phyloP scores from a whole-genome alignment of 768 basidiomycete genomes.

The Pulveroboletus frians region DNA sequence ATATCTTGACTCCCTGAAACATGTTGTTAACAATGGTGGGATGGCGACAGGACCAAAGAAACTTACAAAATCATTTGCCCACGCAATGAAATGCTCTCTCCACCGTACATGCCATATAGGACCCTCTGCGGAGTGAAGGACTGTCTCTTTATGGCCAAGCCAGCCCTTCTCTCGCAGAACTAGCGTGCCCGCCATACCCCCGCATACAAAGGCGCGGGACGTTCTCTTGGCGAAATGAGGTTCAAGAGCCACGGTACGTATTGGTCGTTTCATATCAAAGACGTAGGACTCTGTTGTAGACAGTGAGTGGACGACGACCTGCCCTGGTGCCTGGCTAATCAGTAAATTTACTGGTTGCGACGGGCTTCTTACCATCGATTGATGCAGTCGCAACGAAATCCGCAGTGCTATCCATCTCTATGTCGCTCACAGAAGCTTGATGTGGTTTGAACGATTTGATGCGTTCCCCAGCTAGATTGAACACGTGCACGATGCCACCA shows the following conservation, averaged over 20 bases:
- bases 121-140: slow-evolving; percentile 81
- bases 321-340: slow-evolving; percentile 51
- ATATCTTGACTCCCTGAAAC: slow-evolving; percentile 87
- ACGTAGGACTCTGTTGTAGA: slow-evolving; percentile 74
- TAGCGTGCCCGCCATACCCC: slow-evolving; percentile 85
- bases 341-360: slow-evolving; percentile 45
- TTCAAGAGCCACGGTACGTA: slow-evolving; percentile 86
- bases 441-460: slow-evolving; percentile 92
- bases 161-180: slow-evolving; percentile 93
- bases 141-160: slow-evolving; percentile 89
- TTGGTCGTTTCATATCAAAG: slow-evolving; percentile 88
- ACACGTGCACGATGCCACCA: slow-evolving; percentile 83
- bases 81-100: slow-evolving; percentile 83
- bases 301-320: slow-evolving; percentile 82
- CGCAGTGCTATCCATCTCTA: slow-evolving; percentile 75
- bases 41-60: neutral
- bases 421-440: slow-evolving; percentile 78
- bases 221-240: slow-evolving; percentile 80
- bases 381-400: slow-evolving; percentile 92
- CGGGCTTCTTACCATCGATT: slow-evolving; percentile 68
- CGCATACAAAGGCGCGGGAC: slow-evolving; percentile 79
- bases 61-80: slow-evolving; percentile 89
- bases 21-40: neutral
- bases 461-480: slow-evolving; percentile 72
- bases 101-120: slow-evolving; percentile 92